Evolutionary conservation across 139 green algal species (phyloP).

Genomic region (Closterium sp.): DNA sequence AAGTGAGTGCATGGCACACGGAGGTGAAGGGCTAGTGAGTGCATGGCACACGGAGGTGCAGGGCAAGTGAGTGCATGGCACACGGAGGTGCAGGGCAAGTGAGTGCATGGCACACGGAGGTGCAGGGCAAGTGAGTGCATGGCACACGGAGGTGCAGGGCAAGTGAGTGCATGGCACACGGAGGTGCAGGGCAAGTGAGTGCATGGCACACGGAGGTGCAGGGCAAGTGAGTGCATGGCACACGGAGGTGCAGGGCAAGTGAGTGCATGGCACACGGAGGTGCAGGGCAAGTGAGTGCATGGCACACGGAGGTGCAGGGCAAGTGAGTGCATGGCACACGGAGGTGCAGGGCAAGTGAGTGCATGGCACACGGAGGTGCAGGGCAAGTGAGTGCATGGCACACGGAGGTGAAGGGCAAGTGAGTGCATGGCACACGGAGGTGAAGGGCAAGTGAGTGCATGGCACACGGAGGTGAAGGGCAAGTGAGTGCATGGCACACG

Average conservation of each 20-base stretch:
- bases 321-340: background rate
- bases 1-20: background rate
- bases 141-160: background rate
- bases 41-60: too few relatives aligned
- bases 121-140: background rate
- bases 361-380: too few relatives aligned
- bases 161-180: too few relatives aligned
- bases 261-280: background rate
- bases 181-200: too few relatives aligned
- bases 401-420: background rate
- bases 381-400: background rate
- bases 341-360: background rate
- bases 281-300: background rate
- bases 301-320: too few relatives aligned
- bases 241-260: too few relatives aligned
- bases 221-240: background rate
- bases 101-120: too few relatives aligned
- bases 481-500: too few relatives aligned
- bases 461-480: background rate
- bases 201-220: background rate
- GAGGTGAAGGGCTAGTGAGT: background rate
- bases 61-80: background rate
- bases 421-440: too few relatives aligned
- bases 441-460: background rate
- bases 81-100: background rate